A percentile compares a stretch with the other conserved stretches of the same genome.
These are phyloP conservation scores for Salix udensis DNA, from an alignment of 345 rosid genomes.

Conservation along the genomic window DNA sequence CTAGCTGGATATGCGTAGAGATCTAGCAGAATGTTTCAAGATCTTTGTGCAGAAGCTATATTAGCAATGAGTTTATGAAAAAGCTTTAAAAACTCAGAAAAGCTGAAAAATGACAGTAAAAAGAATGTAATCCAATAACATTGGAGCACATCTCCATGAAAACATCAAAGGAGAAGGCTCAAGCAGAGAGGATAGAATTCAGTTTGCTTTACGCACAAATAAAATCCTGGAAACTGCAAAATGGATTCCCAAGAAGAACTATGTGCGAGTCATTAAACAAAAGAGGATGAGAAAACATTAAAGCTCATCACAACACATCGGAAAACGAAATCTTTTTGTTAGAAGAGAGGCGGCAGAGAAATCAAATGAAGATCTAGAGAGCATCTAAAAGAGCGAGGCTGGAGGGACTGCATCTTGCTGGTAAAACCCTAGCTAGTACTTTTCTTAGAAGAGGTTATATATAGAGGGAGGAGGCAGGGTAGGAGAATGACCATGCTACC, in stretches of 20 bases:
- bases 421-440: background rate
- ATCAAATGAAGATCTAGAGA: background rate
- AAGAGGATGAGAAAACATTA: background rate
- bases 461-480: background rate
- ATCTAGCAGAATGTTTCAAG: too few species aligned
- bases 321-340: background rate
- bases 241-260: conserved; percentile 11
- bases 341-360: background rate
- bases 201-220: conserved; percentile 17
- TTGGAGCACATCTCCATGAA: conserved; percentile 45
- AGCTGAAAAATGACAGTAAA: background rate
- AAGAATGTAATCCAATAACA: conserved; percentile 41
- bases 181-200: conserved; percentile 8
- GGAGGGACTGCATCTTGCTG: background rate
- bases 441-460: background rate
- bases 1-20: too few species aligned
- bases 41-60: too few species aligned
- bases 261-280: background rate
- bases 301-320: background rate
- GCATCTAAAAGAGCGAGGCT: background rate
- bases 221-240: conserved; percentile 18
- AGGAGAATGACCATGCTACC: background rate
- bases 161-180: conserved; percentile 7
- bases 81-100: too few species aligned
- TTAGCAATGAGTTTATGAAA: too few species aligned